Conservation (phyloP, 164 flowering plant genomes). For the Malania oleifera region DNA sequence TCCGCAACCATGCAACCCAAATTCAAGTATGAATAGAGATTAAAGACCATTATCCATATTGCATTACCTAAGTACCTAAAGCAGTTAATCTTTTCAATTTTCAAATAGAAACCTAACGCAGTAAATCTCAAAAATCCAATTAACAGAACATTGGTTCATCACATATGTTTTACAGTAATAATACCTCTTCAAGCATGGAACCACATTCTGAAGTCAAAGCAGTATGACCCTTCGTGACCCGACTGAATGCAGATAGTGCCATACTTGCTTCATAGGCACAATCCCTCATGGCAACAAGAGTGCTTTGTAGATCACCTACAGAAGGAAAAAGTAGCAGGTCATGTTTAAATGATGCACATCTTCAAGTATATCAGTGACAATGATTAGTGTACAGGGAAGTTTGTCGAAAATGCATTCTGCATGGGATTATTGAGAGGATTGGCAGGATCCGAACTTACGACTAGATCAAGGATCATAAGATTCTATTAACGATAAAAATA, state of each 20-base stretch:
- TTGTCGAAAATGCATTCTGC: neutral
- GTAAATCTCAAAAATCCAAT: neutral
- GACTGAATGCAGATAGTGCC: constrained; percentile 69
- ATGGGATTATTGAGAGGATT: neutral
- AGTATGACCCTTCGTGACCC: constrained; percentile 64
- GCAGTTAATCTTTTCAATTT: too few species aligned
- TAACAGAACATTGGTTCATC: neutral
- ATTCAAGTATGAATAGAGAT: too few species aligned
- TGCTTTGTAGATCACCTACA: constrained; percentile 79
- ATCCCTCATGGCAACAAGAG: constrained; percentile 75
- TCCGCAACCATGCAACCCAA: too few species aligned
- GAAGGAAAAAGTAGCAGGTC: constrained; percentile 9
- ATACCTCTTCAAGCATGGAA: constrained; percentile 98
- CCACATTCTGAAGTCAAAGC: constrained; percentile 98
- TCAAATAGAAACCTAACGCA: too few species aligned
- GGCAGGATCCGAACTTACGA: neutral
- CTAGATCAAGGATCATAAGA: neutral
- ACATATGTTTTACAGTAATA: neutral
- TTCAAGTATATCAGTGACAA: too few species aligned
- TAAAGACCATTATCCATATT: too few species aligned
- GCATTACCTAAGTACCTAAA: too few species aligned
- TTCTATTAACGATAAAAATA: too few species aligned
- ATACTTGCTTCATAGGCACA: constrained; percentile 74
- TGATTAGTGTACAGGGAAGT: too few species aligned
- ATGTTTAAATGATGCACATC: neutral